Conservation (phyloP, 2,329 filamentous ascomycete species). For the Dactylellina parvicollis region DNA sequence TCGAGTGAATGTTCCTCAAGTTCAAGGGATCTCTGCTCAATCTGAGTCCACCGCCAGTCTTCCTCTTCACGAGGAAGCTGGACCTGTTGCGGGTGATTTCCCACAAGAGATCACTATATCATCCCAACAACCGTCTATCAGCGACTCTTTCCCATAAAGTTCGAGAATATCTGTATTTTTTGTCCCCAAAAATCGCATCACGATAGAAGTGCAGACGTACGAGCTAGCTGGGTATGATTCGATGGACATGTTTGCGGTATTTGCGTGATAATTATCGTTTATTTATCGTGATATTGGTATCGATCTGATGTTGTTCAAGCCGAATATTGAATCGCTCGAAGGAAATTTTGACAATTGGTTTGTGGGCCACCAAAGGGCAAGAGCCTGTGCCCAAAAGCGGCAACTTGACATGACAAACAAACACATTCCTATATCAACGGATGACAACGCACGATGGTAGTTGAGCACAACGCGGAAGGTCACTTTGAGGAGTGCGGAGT, state of each 20-base stretch:
- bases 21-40: constrained; percentile 96
- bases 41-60: constrained; percentile 78
- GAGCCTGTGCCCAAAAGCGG: constrained; percentile 36
- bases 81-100: constrained; percentile 78
- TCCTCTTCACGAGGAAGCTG: constrained; percentile 91
- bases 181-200: neutral
- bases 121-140: constrained; percentile 10
- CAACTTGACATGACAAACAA: constrained; percentile 7
- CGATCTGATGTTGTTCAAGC: constrained; percentile 33
- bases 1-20: constrained; percentile 86
- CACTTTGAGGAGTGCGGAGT: too few relatives aligned
- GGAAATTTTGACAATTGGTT: constrained; percentile 36
- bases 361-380: constrained; percentile 53
- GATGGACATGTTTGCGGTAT: constrained; percentile 36
- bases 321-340: constrained; percentile 43
- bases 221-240: constrained; percentile 15
- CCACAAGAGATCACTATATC: constrained; percentile 51
- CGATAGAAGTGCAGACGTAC: constrained; percentile 32
- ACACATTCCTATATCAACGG: constrained; percentile 25
- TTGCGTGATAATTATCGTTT: constrained; percentile 35
- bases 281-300: constrained; percentile 11
- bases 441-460: constrained; percentile 32
- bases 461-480: too few relatives aligned
- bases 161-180: neutral
- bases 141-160: constrained; percentile 16